Base-by-base conservation (phyloP, 208 protist species). In the Trypanosoma platydactyli region DNA sequence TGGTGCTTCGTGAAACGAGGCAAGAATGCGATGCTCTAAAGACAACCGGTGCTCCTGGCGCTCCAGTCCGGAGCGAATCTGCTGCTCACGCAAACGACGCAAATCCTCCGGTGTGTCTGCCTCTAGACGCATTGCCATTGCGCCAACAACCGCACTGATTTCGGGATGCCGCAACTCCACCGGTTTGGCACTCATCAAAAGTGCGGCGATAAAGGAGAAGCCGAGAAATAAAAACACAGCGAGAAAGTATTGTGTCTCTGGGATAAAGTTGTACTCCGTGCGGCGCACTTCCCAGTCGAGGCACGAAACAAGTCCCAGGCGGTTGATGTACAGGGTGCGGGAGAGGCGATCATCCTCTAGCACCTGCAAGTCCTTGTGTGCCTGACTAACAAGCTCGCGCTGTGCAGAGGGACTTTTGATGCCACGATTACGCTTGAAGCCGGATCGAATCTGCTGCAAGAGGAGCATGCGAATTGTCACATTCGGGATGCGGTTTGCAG, bases 201-300 rank as follows among this genome's bases (percentile, higher is more conserved):
- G 56, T 1, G 50, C 13, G 20, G 44, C 52, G 22, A 92, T 45
- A 41, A 88, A 70, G 0, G 68, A 3, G 75, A 90, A 87, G 16
- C 67, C 64, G 33, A 81, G 71, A 20, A 88, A 50, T 12, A 88
- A 64, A 52, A 80, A 70, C 4, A 69, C 72, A 11, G 69, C 55
- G 11, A 84, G 20, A 63, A 83, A 76, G 15, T 71, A 75, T 68
- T 91, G 81, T 29, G 83, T 81, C 58, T 87, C 77, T 12, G 86
- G 84, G 6, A 64, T 73, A 54, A 92, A 91, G 71, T 95, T 89
- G 70, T 91, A 95, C 79, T 95, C 86, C 0, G 86, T 95, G 35
- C 89, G 84, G 11, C 86, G 84, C 38, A 92, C 84, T 54, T 95
- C 86, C 86, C 86, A 95, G 64, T 95, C 89, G n/a, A 95, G 78